Percentiles rank a stretch among this genome's conserved stretches.
Evolutionary conservation across 305 asterid species (phyloP).

Genomic region (Ilex paraguariensis): DNA sequence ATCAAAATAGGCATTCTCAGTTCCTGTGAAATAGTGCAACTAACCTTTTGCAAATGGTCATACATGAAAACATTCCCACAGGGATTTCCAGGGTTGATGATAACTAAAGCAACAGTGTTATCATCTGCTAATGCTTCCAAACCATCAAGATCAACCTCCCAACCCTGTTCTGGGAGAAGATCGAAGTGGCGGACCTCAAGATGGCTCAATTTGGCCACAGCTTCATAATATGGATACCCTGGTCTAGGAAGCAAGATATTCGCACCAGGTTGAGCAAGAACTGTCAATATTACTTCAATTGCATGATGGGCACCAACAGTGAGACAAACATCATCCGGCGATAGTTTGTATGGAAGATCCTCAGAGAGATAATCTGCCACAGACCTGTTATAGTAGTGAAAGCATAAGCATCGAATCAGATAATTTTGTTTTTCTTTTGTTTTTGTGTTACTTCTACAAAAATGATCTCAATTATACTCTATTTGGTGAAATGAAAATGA

Average conservation of each 20-base stretch:
- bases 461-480: too few relatives aligned
- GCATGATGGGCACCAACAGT: constrained; percentile 47
- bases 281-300: constrained; percentile 44
- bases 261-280: constrained; percentile 57
- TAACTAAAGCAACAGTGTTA: constrained; percentile 59
- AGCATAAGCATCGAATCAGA: background rate
- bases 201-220: constrained; percentile 21
- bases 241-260: constrained; percentile 38
- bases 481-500: too few relatives aligned
- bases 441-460: too few relatives aligned
- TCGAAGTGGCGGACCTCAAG: constrained; percentile 30
- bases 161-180: constrained; percentile 28
- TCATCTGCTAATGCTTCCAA: constrained; percentile 48
- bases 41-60: constrained; percentile 26
- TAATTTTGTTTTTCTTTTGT: background rate
- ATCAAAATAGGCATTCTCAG: too few relatives aligned
- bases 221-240: constrained; percentile 29
- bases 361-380: constrained; percentile 49
- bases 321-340: constrained; percentile 21
- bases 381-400: constrained; percentile 35
- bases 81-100: constrained; percentile 75
- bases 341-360: constrained; percentile 38
- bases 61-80: constrained; percentile 26
- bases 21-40: too few relatives aligned
- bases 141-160: constrained; percentile 30